Conservation (phyloP, 345 rosid genomes). For the Abelmoschus esculentus region DNA sequence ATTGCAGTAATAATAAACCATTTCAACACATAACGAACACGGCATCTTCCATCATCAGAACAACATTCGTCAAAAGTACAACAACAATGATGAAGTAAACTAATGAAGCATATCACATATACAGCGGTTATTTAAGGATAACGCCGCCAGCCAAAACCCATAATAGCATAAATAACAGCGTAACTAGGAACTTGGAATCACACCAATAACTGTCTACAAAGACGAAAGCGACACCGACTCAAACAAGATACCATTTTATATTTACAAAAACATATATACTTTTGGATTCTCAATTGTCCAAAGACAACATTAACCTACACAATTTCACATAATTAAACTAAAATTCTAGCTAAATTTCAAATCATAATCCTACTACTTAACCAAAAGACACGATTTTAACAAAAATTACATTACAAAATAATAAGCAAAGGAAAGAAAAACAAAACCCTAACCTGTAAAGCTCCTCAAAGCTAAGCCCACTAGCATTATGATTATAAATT, state of each 20-base stretch:
- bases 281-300: background rate
- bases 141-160: too few species aligned
- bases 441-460: slow-evolving; percentile 41
- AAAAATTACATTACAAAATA: background rate
- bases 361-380: background rate
- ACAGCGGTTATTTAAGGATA: too few species aligned
- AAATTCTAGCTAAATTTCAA: background rate
- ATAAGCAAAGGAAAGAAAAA: background rate
- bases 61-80: background rate
- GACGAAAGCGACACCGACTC: too few species aligned
- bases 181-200: too few species aligned
- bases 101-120: background rate
- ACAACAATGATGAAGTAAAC: background rate
- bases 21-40: background rate
- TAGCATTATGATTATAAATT: slow-evolving; percentile 69
- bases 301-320: background rate
- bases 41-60: background rate
- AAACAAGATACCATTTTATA: background rate
- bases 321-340: background rate
- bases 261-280: background rate
- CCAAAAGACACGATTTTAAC: background rate
- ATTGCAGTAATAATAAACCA: too few species aligned
- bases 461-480: slow-evolving; percentile 69
- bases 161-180: background rate
- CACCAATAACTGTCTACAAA: too few species aligned